Evolutionary conservation across 2,329 filamentous ascomycete species (phyloP).

Genomic region (Fusarium sp.): DNA sequence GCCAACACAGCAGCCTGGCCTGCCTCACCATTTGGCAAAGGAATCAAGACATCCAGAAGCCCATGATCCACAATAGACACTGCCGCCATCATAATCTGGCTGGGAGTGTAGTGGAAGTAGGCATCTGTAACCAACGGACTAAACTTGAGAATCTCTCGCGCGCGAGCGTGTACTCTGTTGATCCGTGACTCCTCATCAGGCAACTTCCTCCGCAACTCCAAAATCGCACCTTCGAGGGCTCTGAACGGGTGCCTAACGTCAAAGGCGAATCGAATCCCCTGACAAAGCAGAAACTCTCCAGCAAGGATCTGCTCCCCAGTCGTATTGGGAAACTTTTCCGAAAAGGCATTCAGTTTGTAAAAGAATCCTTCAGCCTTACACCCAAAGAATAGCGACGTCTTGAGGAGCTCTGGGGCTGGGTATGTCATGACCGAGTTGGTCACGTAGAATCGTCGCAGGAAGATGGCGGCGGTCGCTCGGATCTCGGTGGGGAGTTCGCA

Average conservation of each 20-base stretch:
- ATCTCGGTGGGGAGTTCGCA: slow-evolving; percentile 64
- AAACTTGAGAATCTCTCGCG: slow-evolving; percentile 79
- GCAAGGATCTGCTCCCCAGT: slow-evolving; percentile 86
- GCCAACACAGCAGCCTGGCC: slow-evolving; percentile 38
- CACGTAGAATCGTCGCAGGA: slow-evolving; percentile 93
- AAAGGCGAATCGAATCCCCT: slow-evolving; percentile 92
- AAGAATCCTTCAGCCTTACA: slow-evolving; percentile 93
- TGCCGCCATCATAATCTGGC: slow-evolving; percentile 91
- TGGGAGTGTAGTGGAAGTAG: slow-evolving; percentile 97
- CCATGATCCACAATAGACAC: slow-evolving; percentile 79
- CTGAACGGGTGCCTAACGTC: slow-evolving; percentile 93
- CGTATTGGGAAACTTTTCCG: slow-evolving; percentile 75
- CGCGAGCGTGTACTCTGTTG: slow-evolving; percentile 75
- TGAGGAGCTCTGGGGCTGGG: slow-evolving; percentile 87
- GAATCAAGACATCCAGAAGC: slow-evolving; percentile 64
- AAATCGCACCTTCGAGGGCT: slow-evolving; percentile 84
- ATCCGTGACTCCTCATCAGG: slow-evolving; percentile 68
- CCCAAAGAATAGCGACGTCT: slow-evolving; percentile 91
- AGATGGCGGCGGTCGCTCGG: slow-evolving; percentile 81
- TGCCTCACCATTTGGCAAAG: slow-evolving; percentile 47
- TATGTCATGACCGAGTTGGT: slow-evolving; percentile 98
- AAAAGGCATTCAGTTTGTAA: slow-evolving; percentile 73
- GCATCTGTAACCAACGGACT: slow-evolving; percentile 89
- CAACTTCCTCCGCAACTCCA: slow-evolving; percentile 80
- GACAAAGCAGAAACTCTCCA: slow-evolving; percentile 91